Base-by-base conservation (phyloP, 2,329 filamentous ascomycete species). In the Verticillium nonalfalfae region DNA sequence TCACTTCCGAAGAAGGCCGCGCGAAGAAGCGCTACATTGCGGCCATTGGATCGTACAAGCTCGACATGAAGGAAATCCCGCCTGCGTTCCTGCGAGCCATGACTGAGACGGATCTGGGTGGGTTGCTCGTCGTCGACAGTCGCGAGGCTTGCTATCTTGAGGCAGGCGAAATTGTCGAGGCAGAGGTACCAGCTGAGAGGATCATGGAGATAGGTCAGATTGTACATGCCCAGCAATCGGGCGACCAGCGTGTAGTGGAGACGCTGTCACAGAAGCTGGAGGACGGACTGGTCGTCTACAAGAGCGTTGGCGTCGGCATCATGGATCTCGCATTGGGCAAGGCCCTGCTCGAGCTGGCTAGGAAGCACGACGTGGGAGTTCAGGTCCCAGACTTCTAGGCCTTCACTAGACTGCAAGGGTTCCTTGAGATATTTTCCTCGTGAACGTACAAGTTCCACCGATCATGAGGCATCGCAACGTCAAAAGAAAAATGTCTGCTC, bases 111-210 rank as follows among this genome's bases (percentile, higher is more conserved):
- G 18, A 18, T 18, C 11, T 52, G 45, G 68, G 45, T 11, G 45
- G 85, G 0, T 86, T 84, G 14, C 80, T 92, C 33, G 81, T 91
- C 5, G 90, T 92, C 5, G 90, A 92, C 70, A 93, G 89, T 10
- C 79, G 96, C 0, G 88, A 91, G 34, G 90, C 90, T 0, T 93
- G 89, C 56, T 73, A 97, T 54, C 87, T 88, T 67, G 91, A 97
- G 71, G 90, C 93, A 0, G 94, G 94, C 0, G 94, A 98, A 77
- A 80, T 98, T 57, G 89, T 96, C 10, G 85, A 91, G 66, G 91
- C 91, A 0, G 87, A 86, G 0, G 78, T 97, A 34, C 80, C 81
- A 26, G 87, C 90, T 0, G 82, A 86, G 56, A 89, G 96, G 67
- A 82, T 97, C 3, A 90, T 97, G 0, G 94, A 97, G 71, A 78